These are phyloP conservation scores for Metschnikowia sp. DNA, from an alignment of 805 yeast genomes.

Conservation along the genomic window DNA sequence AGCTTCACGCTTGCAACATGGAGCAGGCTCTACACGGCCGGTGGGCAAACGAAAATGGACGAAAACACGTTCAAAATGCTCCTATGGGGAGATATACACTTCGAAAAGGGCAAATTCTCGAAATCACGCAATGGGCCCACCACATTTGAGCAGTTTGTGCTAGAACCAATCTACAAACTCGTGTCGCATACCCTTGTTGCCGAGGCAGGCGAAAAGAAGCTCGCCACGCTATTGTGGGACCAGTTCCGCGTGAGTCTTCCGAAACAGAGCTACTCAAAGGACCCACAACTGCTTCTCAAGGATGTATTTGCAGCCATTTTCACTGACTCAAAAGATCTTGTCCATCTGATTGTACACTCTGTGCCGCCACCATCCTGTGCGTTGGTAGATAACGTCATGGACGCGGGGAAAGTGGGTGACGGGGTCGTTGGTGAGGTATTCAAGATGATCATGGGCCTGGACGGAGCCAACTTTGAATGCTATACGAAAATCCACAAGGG, in stretches of 20 bases:
- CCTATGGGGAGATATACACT: conserved; percentile 79
- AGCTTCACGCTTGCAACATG: conserved; percentile 69
- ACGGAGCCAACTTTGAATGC: conserved; percentile 51
- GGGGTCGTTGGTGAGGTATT: conserved; percentile 28
- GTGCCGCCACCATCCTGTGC: too few species aligned
- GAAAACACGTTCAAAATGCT: conserved; percentile 44
- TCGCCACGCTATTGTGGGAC: conserved; percentile 44
- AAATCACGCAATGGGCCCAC: conserved; percentile 22
- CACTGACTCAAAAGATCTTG: conserved; percentile 47
- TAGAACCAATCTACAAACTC: conserved; percentile 80
- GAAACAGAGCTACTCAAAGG: conserved; percentile 43
- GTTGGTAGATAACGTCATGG: conserved; percentile 10
- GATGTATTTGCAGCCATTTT: conserved; percentile 56
- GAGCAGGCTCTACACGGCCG: conserved; percentile 41
- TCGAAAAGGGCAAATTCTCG: conserved; percentile 46
- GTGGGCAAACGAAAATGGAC: conserved; percentile 11
- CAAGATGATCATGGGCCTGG: conserved; percentile 55
- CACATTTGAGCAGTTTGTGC: conserved; percentile 61
- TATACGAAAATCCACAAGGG: conserved; percentile 67
- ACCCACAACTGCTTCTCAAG: conserved; percentile 57
- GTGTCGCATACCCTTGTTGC: conserved; percentile 57
- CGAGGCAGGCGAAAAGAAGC: conserved; percentile 33
- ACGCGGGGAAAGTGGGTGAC: conserved; percentile 24
- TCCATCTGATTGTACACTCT: conserved; percentile 38
- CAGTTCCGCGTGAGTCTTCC: conserved; percentile 47